Evolutionary conservation across 768 basidiomycete genomes (phyloP), one percentile per base, ranked within the genome.

Genomic region (Russula sp.): DNA sequence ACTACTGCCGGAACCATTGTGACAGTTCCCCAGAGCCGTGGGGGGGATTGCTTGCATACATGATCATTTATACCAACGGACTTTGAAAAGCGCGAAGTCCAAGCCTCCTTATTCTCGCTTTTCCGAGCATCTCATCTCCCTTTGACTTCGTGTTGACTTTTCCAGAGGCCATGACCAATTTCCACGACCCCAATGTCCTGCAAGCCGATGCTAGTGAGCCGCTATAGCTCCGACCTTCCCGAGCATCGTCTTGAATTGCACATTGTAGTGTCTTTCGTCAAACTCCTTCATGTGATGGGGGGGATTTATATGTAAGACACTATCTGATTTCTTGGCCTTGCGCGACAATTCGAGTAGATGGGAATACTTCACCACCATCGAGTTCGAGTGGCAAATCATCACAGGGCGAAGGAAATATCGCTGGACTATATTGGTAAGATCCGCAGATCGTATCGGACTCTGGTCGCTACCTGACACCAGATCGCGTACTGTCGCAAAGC

Each of bases 351-450:
- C 20, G 6, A 10, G 37, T n/a, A 65, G 64, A 48, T 65, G 61
- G 64, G 64, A 65, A 14, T 65, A 32, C 40, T 14, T 65, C 45
- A 57, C 51, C 11, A 35, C 49, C 37, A 8, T 65, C 7, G 56
- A 51, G 55, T 65, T 65, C 51, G 64, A 65, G n/a, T 65, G 64
- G 64, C 49, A 65, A 22, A 57, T 65, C 16, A n/a, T 63, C 32
- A 63, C 32, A 7, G 64, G 64, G 3, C 27, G 6, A 51, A 45
- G 64, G 18, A 57, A 31, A 34, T 63, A 49, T 63, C 64, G 61
- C 20, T 63, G 64, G 64, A 42, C 64, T 22, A 42, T 65, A 52
- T 63, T 39, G 64, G 64, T 65, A 35, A 51, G 61, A 16, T 16
- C 6, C 6, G 14, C 48, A 35, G 6, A 31, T 14, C 4, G 16